Evolutionary conservation across 139 green algal species (phyloP).

Genomic region (Protoeuglena noctilucae): DNA sequence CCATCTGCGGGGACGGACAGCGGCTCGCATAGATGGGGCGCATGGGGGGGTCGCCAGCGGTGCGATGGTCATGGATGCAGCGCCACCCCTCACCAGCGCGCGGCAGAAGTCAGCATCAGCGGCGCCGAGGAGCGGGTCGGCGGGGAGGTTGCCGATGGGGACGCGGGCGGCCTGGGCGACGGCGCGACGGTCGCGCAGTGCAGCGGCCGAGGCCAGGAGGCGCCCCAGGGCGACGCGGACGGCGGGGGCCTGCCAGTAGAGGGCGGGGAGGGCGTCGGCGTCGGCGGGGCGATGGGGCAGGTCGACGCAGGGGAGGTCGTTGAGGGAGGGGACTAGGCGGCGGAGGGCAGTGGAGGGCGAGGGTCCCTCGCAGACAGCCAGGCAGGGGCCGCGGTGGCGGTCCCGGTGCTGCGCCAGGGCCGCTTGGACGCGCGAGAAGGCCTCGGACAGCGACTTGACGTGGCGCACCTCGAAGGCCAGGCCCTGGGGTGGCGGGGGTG

Average conservation of each 20-base stretch:
- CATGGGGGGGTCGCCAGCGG: too few species aligned
- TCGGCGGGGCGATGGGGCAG: not conserved
- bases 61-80: too few species aligned
- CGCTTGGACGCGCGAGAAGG: not conserved
- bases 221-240: conserved; percentile 31
- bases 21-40: too few species aligned
- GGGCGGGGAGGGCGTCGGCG: conserved; percentile 25
- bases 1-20: too few species aligned
- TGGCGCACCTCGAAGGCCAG: too few species aligned
- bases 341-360: not conserved
- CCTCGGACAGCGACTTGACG: not conserved
- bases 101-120: conserved; percentile 64
- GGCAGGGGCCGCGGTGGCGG: not conserved
- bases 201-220: conserved; percentile 15
- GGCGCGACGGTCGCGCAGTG: not conserved
- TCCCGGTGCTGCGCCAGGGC: not conserved
- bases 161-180: conserved; percentile 20
- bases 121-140: conserved; percentile 43
- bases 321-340: not conserved
- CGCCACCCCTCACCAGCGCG: conserved; percentile 42
- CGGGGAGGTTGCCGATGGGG: conserved; percentile 53
- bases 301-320: not conserved
- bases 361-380: not conserved
- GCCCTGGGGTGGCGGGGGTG: too few species aligned
- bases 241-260: conserved; percentile 67